Base-by-base conservation (phyloP, 75 land plant species). In the Isoetes taiwanensis region DNA sequence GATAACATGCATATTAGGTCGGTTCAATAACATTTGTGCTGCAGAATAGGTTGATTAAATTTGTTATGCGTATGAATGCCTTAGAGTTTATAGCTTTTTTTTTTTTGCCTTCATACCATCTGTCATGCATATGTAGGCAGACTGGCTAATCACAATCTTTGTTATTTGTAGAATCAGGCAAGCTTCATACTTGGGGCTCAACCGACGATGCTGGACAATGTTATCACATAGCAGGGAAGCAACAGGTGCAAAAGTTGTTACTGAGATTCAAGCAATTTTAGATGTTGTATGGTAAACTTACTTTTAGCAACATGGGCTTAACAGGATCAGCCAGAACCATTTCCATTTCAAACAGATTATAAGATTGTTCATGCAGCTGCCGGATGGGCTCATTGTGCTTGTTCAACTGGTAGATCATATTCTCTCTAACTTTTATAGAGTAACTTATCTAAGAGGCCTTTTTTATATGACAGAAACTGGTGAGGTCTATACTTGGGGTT, bases 351-450 rank as follows among this genome's bases (percentile, higher is more conserved):
- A 34, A 71, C 82, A 40, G 87, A 78, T 38, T 58, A 63, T 37
- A 34, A 76, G 33, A 68, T 85, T 40, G 70, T 75, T 31, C 76
- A 77, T 58, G 99, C 99, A 30, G 96, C 90, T 33, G 96, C 97
- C 37, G 97, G 99, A 2, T 94, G 99, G 99, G 99, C 99, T 0
- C 99, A 94, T 58, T 89, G 96, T 71, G 82, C 69, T 69, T 72
- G 86, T 41, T 80, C 78, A 16, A 85, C 99, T 74, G 96, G 99
- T 89, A 28, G 26, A 14, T 46, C 28, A 12, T 23, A 27, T 0
- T 1, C 1, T 27, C 25, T 24, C 25, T 28, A 46, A 17, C 28
- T 28, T 46, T 46, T 12, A n/a, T n/a, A 24, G 50, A 46, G 52
- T 28, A 46, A 46, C 52, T n/a, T n/a, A n/a, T n/a, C n/a, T n/a